phyloP scores from a whole-genome alignment of 2,329 filamentous ascomycete genomes.

The Exophiala mesophila region DNA sequence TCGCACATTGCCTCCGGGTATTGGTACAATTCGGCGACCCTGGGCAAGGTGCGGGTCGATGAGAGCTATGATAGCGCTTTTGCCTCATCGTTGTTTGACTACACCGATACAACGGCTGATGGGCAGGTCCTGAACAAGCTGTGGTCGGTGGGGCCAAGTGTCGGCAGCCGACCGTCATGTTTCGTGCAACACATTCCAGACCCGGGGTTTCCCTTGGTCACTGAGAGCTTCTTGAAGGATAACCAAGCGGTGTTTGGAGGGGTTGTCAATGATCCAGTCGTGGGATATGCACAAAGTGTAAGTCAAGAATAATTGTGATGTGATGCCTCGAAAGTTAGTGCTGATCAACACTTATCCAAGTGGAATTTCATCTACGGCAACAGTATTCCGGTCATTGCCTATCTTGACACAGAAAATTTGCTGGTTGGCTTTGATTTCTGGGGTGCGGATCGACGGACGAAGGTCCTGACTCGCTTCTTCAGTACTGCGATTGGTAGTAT shows the following conservation, averaged over 20 bases:
- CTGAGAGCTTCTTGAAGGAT: conserved; percentile 29
- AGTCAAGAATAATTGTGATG: conserved; percentile 3
- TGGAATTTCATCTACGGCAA: neutral
- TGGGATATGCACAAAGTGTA: conserved; percentile 8
- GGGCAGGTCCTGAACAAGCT: conserved; percentile 36
- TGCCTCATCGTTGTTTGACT: conserved; percentile 35
- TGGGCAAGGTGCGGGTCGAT: conserved; percentile 30
- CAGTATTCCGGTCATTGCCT: conserved; percentile 35
- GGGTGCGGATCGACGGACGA: conserved; percentile 1
- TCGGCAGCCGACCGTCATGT: conserved; percentile 19
- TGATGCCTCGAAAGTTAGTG: too few relatives aligned
- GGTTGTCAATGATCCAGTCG: conserved; percentile 19
- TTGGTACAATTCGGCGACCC: conserved; percentile 34
- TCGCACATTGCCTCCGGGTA: conserved; percentile 37
- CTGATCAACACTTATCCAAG: neutral
- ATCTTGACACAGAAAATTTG: conserved; percentile 30
- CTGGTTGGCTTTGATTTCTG: conserved; percentile 36
- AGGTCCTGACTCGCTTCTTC: conserved; percentile 4
- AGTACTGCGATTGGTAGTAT: neutral
- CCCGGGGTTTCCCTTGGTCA: conserved; percentile 36
- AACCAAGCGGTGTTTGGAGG: conserved; percentile 23
- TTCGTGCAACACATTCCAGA: conserved; percentile 35
- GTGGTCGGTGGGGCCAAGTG: conserved; percentile 28
- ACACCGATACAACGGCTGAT: conserved; percentile 32
- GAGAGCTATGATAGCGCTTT: conserved; percentile 30